These are phyloP conservation scores for Euphorbia pulcherrima DNA, from an alignment of 345 rosid species.

Conservation along the genomic window DNA sequence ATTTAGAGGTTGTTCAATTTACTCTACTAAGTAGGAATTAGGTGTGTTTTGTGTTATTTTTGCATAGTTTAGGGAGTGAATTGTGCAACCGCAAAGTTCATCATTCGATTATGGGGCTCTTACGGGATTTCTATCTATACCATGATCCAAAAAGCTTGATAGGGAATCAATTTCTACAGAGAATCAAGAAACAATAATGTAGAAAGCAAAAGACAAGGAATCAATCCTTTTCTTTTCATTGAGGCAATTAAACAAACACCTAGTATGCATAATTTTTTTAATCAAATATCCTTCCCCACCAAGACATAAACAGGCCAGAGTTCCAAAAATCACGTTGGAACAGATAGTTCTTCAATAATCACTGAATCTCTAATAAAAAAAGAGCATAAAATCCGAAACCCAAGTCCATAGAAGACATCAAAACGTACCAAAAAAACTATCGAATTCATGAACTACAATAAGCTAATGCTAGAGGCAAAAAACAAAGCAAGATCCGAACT, in stretches of 20 bases:
- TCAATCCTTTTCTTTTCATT: neutral
- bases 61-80: too few species aligned
- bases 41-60: too few species aligned
- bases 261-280: neutral
- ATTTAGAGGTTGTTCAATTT: too few species aligned
- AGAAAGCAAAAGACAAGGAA: neutral
- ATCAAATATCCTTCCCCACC: too few species aligned
- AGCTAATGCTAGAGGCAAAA: neutral
- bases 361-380: neutral
- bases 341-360: neutral
- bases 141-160: too few species aligned
- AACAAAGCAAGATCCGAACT: constrained; percentile 4
- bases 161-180: neutral
- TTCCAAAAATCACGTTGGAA: neutral
- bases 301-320: neutral
- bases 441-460: neutral
- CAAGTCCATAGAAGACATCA: neutral
- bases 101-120: neutral
- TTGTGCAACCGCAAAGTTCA: too few species aligned
- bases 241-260: neutral
- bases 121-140: neutral
- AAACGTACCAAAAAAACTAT: too few species aligned
- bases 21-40: too few species aligned
- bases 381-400: neutral
- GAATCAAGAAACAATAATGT: neutral